Evolutionary conservation across 352 stramenopile species (phyloP), one percentile per base, ranked within the genome.

Genomic region (Globisporangium paroecandrum): DNA sequence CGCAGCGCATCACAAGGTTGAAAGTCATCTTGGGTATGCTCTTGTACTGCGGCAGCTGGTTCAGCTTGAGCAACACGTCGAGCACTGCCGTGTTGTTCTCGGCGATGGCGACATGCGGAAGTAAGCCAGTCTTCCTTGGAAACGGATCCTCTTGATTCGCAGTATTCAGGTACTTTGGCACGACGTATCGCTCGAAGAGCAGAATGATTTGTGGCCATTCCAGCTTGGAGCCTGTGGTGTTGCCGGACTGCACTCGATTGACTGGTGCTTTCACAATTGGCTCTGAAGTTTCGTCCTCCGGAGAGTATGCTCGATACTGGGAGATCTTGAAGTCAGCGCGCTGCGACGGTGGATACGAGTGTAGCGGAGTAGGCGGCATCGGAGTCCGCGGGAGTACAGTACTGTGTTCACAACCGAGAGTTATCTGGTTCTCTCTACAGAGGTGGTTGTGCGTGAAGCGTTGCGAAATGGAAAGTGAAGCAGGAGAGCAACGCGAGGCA

Each of bases 71-170:
- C 29, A 63, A 24, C 20, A 53, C 24, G 8, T 63, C 34, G n/a
- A 63, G 57, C 36, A 36, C 57, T 15, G 9, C 38, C 32, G 18
- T 20, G 36, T 53, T 63, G 36, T 51, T 32, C 36, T 63, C 57
- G 10, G 57, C 57, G 36, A 63, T 53, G 5, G 57, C 57, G 10
- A 63, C 32, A 22, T 63, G 57, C 2, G 57, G 36, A 8, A 63
- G 38, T 34, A 63, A 15, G 3, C 57, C 57, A 9, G 34, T 36
- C 20, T 34, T 63, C 38, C 20, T 51, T 22, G 57, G 38, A 20
- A 49, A 51, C 57, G 34, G 53, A 18, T 18, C 18, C 25, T 58
- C 24, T 27, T 9, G 53, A 18, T 22, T 36, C 53, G 38, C 13
- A 18, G 9, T 32, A 0, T 1, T 8, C 22, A 32, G n/a, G 13